phyloP scores from a whole-genome alignment of 805 yeast genomes.

The Kuraishia floccosa region DNA sequence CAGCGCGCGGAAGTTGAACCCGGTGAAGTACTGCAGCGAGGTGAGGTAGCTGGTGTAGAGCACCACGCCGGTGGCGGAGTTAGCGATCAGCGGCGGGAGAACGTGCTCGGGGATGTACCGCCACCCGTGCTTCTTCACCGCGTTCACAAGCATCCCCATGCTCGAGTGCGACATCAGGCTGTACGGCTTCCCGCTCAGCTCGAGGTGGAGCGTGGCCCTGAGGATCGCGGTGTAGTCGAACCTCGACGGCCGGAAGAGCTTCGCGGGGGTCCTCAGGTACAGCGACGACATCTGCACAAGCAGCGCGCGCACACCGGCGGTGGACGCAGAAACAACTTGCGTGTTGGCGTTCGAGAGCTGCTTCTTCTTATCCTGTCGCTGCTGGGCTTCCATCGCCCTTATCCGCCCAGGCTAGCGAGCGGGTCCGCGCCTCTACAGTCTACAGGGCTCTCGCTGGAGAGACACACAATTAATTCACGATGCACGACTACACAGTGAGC shows the following conservation, averaged over 20 bases:
- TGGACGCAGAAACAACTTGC: slow-evolving; percentile 60
- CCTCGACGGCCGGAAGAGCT: slow-evolving; percentile 81
- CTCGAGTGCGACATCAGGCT: slow-evolving; percentile 63
- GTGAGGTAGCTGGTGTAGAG: slow-evolving; percentile 75
- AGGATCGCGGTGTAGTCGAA: slow-evolving; percentile 76
- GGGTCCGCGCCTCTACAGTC: no score
- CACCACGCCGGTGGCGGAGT: slow-evolving; percentile 81
- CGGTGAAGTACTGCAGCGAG: slow-evolving; percentile 27
- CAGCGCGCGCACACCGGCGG: slow-evolving; percentile 81
- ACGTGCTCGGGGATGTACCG: slow-evolving; percentile 73
- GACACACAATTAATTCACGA: slow-evolving; percentile 11
- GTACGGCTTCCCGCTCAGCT: slow-evolving; percentile 35
- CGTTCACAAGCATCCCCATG: slow-evolving; percentile 60
- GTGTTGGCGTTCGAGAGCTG: slow-evolving; percentile 27
- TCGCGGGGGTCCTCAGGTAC: slow-evolving; percentile 73
- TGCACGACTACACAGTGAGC: slow-evolving; percentile 13
- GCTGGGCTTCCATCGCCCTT: no score
- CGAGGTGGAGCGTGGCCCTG: slow-evolving; percentile 37
- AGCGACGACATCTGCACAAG: slow-evolving; percentile 69
- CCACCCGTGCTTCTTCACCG: slow-evolving; percentile 77
- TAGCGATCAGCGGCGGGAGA: slow-evolving; percentile 80
- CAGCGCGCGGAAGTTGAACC: slow-evolving; percentile 8
- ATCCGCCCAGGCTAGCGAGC: no score
- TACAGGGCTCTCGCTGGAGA: no score
- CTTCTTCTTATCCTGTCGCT: slow-evolving; percentile 15